Evolutionary conservation across 306 rosid species (phyloP), one percentile per base, ranked within the genome.

Genomic region (Sicyos baderoa): DNA sequence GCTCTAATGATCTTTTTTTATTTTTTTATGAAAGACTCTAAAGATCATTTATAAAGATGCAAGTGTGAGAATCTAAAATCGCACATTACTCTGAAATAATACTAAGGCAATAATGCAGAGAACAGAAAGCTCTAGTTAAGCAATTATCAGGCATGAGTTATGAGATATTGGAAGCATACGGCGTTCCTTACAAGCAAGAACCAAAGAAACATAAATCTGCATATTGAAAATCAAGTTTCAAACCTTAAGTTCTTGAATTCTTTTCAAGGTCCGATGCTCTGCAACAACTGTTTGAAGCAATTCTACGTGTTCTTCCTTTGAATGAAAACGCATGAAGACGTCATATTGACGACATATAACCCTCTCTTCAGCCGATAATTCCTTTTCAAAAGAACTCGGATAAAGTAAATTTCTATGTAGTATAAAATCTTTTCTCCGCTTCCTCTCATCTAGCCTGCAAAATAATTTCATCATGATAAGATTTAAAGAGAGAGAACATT

Each of bases 401-500:
- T 86, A 78, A 72, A 93, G 70, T 75, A 93, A 75, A 73, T 83
- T 86, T 86, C 98, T 88, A 78, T 88, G 90, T 27, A 93, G 78
- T 72, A 89, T 80, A 82, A 93, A 93, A 70, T 93, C 91, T 85
- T 89, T 93, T 76, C 97, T 84, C 32, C 83, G 93, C 79, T 89
- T 86, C 78, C 98, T 86, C 84, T 89, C 98, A 81, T 93, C 97
- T 51, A 93, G 96, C 86, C 98, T 93, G 89, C 76, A 61, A 83
- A 61, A 40, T 51, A 71, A 53, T 56, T 72, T 19, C 37, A 45
- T 64, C 3, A 45, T 22, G 8, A 22, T 21, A 22, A 21, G 21
- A 40, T 11, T 64, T 40, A 47, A 32, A 32, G 37, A 32, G 54
- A 19, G 54, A 64, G 54, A 6, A 17, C 29, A 19, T 48, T 19